Evolutionary conservation across 768 basidiomycete genomes (phyloP).

Genomic region (Hydnum rufescens): DNA sequence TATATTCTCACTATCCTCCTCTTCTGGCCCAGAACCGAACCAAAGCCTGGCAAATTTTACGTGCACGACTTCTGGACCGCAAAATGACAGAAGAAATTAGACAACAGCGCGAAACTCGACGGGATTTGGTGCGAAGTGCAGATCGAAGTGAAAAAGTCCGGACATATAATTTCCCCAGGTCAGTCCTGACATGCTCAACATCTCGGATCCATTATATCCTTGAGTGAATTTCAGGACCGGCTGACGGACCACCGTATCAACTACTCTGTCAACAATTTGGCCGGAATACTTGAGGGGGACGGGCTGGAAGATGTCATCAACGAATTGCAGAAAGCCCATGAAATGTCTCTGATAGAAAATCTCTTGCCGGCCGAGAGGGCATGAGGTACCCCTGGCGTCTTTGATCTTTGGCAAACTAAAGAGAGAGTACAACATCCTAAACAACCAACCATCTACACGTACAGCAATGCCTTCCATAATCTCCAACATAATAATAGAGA

Average conservation of each 20-base stretch:
- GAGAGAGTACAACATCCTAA: too few relatives aligned
- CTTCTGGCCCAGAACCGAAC: slow-evolving; percentile 47
- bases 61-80: slow-evolving; percentile 65
- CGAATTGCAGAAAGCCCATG: slow-evolving; percentile 16
- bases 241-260: slow-evolving; percentile 87
- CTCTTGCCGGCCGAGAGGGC: too few relatives aligned
- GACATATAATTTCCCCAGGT: slow-evolving; percentile 85
- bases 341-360: slow-evolving; percentile 17
- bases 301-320: slow-evolving; percentile 18
- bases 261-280: slow-evolving; percentile 32
- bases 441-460: too few relatives aligned
- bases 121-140: slow-evolving; percentile 55
- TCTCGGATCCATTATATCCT: too few relatives aligned
- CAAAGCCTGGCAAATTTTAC: slow-evolving; percentile 81
- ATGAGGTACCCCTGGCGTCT: too few relatives aligned
- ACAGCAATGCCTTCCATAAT: too few relatives aligned
- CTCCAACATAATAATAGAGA: too few relatives aligned
- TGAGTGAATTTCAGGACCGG: slow-evolving; percentile 37
- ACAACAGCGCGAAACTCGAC: slow-evolving; percentile 45
- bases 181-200: slow-evolving; percentile 7
- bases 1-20: too few relatives aligned
- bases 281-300: slow-evolving; percentile 25
- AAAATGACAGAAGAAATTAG: slow-evolving; percentile 53
- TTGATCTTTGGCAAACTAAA: too few relatives aligned
- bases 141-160: slow-evolving; percentile 89